A percentile compares a stretch with the other conserved stretches of the same genome.
phyloP scores from a whole-genome alignment of 2,329 filamentous ascomycete species.

The Scopulariopsis brevicaulis region DNA sequence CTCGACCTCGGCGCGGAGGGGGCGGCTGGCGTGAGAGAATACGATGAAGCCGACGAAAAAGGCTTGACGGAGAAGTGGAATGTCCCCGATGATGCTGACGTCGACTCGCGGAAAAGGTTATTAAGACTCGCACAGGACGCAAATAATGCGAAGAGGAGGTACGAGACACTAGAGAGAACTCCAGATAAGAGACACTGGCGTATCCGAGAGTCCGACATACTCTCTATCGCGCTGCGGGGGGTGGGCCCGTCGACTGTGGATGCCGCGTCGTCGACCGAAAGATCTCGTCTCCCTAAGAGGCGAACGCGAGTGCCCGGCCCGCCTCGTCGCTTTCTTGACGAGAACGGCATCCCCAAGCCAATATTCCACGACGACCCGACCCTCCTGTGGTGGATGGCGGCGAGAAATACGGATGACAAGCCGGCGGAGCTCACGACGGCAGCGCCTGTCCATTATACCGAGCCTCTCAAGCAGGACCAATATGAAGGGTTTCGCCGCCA shows the following conservation, averaged over 20 bases:
- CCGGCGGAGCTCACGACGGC: background rate
- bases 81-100: slow-evolving; percentile 17
- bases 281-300: background rate
- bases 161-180: background rate
- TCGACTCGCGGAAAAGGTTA: slow-evolving; percentile 10
- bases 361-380: slow-evolving; percentile 15
- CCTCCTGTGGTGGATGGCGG: slow-evolving; percentile 23
- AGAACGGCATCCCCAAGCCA: slow-evolving; percentile 19
- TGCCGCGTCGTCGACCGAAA: too few relatives aligned
- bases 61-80: slow-evolving; percentile 17
- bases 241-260: background rate
- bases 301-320: background rate
- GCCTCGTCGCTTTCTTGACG: slow-evolving; percentile 4
- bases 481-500: background rate
- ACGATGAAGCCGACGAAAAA: slow-evolving; percentile 22
- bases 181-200: slow-evolving; percentile 19
- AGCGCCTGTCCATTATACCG: background rate
- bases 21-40: slow-evolving; percentile 28
- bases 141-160: background rate
- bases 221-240: slow-evolving; percentile 24
- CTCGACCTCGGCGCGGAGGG: slow-evolving; percentile 41
- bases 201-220: slow-evolving; percentile 29
- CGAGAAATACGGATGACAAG: background rate
- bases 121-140: slow-evolving; percentile 1
- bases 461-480: background rate